phyloP scores from a whole-genome alignment of 164 flowering plant species.

The Cinnamomum micranthum region DNA sequence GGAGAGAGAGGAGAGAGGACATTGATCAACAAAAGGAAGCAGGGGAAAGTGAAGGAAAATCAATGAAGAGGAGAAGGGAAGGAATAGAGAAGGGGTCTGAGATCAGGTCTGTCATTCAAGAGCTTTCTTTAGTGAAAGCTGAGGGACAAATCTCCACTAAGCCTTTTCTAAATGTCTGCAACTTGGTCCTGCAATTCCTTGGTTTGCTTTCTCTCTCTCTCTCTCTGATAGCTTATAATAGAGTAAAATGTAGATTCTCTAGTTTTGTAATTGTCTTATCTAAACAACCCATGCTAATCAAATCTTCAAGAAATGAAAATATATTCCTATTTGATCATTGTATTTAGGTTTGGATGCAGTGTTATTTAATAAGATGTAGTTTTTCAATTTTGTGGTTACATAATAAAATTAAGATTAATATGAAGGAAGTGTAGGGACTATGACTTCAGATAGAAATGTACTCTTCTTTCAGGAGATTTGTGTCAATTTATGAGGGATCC shows the following conservation, averaged over 20 bases:
- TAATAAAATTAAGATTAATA: neutral
- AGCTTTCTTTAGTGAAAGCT: slow-evolving; percentile 33
- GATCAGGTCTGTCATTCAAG: slow-evolving; percentile 57
- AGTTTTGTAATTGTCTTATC: neutral
- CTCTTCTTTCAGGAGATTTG: neutral
- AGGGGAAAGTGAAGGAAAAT: neutral
- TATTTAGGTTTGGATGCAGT: neutral
- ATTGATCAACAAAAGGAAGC: neutral
- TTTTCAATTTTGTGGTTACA: neutral
- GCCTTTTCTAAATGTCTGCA: slow-evolving; percentile 60
- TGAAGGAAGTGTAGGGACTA: neutral
- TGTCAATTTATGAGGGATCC: too few relatives aligned
- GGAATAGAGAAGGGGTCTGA: slow-evolving; percentile 50
- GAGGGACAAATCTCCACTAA: slow-evolving; percentile 38
- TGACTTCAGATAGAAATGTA: too few relatives aligned
- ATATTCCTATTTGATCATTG: neutral
- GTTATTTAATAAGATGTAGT: too few relatives aligned
- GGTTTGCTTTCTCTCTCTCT: slow-evolving; percentile 38
- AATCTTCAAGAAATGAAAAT: neutral
- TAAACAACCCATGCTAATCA: neutral
- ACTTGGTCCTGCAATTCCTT: slow-evolving; percentile 61
- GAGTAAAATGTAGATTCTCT: too few relatives aligned
- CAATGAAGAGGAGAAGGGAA: slow-evolving; percentile 28
- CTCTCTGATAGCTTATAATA: neutral
- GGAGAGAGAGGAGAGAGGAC: neutral